A percentile compares a stretch with the other conserved stretches of the same genome.
phyloP scores from a whole-genome alignment of 441 rosid species.

The Adansonia rubrostipa region DNA sequence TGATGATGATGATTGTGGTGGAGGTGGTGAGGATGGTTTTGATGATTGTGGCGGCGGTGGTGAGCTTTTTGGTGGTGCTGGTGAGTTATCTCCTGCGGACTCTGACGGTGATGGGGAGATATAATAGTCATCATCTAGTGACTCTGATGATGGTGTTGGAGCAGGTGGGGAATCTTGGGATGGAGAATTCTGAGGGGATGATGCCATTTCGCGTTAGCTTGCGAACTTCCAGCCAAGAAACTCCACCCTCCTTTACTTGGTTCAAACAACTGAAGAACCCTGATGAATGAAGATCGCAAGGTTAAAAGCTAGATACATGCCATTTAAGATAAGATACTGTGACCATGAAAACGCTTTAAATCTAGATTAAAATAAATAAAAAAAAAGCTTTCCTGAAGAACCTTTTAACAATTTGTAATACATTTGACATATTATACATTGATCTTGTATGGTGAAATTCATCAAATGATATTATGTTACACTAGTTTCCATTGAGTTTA shows the following conservation, averaged over 20 bases:
- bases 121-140: slow-evolving; percentile 30
- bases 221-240: slow-evolving; percentile 36
- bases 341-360: background rate
- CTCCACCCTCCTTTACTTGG: slow-evolving; percentile 47
- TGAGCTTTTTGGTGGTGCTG: slow-evolving; percentile 30
- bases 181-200: slow-evolving; percentile 51
- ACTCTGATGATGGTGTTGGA: slow-evolving; percentile 31
- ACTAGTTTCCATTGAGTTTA: background rate
- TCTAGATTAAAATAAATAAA: background rate
- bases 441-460: background rate
- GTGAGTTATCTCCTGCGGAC: slow-evolving; percentile 31
- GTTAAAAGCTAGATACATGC: background rate
- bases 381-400: background rate
- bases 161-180: slow-evolving; percentile 47
- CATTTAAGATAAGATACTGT: background rate
- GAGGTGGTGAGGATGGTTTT: background rate
- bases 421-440: background rate
- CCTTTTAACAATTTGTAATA: background rate
- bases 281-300: slow-evolving; percentile 21
- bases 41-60: slow-evolving; percentile 34
- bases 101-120: slow-evolving; percentile 39
- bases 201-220: slow-evolving; percentile 32
- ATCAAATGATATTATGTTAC: background rate
- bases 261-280: slow-evolving; percentile 40
- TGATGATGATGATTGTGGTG: background rate